phyloP scores from a whole-genome alignment of 2,329 filamentous ascomycete genomes.

The Nemania abortiva region DNA sequence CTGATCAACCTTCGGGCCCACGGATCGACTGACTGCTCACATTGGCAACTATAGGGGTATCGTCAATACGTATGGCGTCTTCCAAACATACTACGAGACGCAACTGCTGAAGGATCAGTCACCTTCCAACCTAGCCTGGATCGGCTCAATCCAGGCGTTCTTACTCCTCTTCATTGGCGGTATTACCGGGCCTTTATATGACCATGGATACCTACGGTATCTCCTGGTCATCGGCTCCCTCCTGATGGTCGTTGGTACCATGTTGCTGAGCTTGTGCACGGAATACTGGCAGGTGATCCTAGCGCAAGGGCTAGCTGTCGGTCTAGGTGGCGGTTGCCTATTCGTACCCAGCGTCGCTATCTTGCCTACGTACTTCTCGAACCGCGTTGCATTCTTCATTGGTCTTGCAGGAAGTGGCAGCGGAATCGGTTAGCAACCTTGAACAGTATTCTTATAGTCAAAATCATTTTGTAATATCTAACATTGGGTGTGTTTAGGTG shows the following conservation, averaged over 20 bases:
- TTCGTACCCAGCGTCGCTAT: slow-evolving; percentile 55
- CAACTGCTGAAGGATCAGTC: slow-evolving; percentile 52
- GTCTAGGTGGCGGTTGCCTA: slow-evolving; percentile 57
- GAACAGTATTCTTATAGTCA: no score
- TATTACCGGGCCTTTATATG: slow-evolving; percentile 44
- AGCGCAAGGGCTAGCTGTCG: slow-evolving; percentile 57
- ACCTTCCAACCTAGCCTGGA: slow-evolving; percentile 59
- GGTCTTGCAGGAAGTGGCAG: slow-evolving; percentile 53
- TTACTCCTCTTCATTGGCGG: slow-evolving; percentile 49
- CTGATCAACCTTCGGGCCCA: no score
- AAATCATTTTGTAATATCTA: no score
- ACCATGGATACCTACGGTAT: slow-evolving; percentile 39
- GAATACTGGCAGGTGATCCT: slow-evolving; percentile 59
- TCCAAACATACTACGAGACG: slow-evolving; percentile 58
- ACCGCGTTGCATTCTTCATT: slow-evolving; percentile 48
- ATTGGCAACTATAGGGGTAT: no score
- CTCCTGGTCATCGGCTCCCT: slow-evolving; percentile 42
- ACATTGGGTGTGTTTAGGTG: slow-evolving; percentile 41
- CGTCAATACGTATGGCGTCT: slow-evolving; percentile 47
- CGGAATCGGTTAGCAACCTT: slow-evolving; percentile 41
- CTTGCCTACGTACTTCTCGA: slow-evolving; percentile 52
- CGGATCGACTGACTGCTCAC: no score
- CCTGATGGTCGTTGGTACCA: neutral
- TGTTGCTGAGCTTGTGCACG: neutral
- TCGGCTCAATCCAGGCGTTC: slow-evolving; percentile 57